phyloP scores from a whole-genome alignment of 345 rosid genomes.

The Clarkia xantiana region DNA sequence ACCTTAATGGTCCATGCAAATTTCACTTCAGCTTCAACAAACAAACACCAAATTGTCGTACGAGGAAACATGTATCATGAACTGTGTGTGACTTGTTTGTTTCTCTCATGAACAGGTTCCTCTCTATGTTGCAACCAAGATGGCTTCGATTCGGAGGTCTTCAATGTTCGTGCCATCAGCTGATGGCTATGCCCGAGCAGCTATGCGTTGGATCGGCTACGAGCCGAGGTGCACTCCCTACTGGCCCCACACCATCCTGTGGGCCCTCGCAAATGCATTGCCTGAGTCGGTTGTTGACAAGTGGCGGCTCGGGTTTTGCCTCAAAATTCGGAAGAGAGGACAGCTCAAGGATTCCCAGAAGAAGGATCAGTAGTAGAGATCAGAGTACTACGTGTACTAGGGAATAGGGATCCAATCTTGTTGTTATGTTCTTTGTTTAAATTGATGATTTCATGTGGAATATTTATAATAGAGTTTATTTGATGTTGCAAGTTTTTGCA shows the following conservation, averaged over 20 bases:
- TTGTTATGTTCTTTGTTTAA: too few species aligned
- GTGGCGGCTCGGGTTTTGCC: conserved; percentile 28
- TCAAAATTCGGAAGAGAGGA: conserved; percentile 28
- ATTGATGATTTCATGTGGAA: too few species aligned
- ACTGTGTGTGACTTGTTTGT: background rate
- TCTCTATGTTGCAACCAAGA: conserved; percentile 34
- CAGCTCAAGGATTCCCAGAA: conserved; percentile 59
- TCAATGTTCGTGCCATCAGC: conserved; percentile 33
- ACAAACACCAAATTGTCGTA: too few species aligned
- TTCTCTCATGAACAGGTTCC: conserved; percentile 19
- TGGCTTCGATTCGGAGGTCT: conserved; percentile 36
- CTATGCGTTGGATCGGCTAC: conserved; percentile 24
- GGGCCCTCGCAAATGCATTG: conserved; percentile 15
- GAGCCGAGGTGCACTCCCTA: conserved; percentile 38
- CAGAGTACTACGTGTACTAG: background rate
- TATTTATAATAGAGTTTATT: too few species aligned
- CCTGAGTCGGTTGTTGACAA: conserved; percentile 22
- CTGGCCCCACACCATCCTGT: conserved; percentile 38
- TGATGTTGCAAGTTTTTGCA: too few species aligned
- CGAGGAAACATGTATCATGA: background rate
- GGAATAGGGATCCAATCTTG: too few species aligned
- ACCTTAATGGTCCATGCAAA: too few species aligned
- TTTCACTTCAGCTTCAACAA: too few species aligned
- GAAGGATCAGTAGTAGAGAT: conserved; percentile 23
- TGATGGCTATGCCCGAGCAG: conserved; percentile 31